These are phyloP conservation scores for sorghum (Sorghum bicolor) DNA, from an alignment of 176 grass and related monocot genomes.

Conservation along the genomic window DNA sequence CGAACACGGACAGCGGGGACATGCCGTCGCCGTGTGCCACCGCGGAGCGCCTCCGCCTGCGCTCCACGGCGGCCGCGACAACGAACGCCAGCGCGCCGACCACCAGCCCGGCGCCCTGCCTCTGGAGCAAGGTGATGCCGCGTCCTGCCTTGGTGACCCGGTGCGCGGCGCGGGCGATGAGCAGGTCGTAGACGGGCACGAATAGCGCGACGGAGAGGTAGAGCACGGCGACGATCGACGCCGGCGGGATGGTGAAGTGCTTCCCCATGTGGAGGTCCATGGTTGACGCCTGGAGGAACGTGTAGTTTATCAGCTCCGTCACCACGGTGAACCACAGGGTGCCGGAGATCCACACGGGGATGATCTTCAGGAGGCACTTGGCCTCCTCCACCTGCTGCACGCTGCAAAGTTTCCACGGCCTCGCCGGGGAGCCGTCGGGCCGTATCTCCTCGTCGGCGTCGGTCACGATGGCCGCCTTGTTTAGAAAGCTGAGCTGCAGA, in stretches of 20 bases:
- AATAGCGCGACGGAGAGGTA: conserved; percentile 33
- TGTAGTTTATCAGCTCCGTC: conserved; percentile 24
- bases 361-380: conserved; percentile 30
- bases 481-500: conserved; percentile 34
- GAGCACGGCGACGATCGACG: conserved; percentile 23
- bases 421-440: conserved; percentile 15
- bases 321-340: conserved; percentile 27
- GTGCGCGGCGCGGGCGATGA: not conserved
- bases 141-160: not conserved
- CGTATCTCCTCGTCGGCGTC: conserved; percentile 10
- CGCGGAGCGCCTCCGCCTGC: conserved; percentile 9
- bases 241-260: conserved; percentile 34
- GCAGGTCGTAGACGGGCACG: conserved; percentile 41
- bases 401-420: conserved; percentile 46
- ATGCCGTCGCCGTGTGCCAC: conserved; percentile 13
- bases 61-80: conserved; percentile 16
- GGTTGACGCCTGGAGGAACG: not conserved
- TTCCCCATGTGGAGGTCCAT: conserved; percentile 53
- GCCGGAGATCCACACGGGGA: conserved; percentile 49
- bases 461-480: conserved; percentile 50
- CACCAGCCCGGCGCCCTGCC: conserved; percentile 25
- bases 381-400: conserved; percentile 59
- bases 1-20: conserved; percentile 45
- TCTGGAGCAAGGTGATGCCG: conserved; percentile 32
- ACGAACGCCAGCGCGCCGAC: conserved; percentile 5